Conservation (phyloP, 2,329 filamentous ascomycete genomes). For the Sphaerulina musiva region DNA sequence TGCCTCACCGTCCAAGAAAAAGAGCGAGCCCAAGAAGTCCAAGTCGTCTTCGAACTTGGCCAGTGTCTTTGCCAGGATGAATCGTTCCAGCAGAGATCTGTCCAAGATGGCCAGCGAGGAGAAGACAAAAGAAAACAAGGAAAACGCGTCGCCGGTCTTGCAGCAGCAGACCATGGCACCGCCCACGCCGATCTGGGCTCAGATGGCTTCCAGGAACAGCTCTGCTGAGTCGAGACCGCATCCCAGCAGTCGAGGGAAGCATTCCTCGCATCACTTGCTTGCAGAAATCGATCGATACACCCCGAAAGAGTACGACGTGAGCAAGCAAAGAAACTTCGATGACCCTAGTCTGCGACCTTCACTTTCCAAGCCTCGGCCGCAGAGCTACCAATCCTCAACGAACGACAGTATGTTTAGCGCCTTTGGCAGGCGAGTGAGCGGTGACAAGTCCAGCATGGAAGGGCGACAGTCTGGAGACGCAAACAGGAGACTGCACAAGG, state of each 20-base stretch:
- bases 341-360: slow-evolving; percentile 45
- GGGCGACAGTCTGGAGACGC: slow-evolving; percentile 25
- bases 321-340: slow-evolving; percentile 53
- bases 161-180: slow-evolving; percentile 35
- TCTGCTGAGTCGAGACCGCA: slow-evolving; percentile 27
- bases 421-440: slow-evolving; percentile 28
- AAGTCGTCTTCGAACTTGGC: slow-evolving; percentile 82
- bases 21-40: slow-evolving; percentile 52
- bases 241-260: slow-evolving; percentile 43
- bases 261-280: slow-evolving; percentile 39
- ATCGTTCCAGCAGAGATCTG: slow-evolving; percentile 57
- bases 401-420: slow-evolving; percentile 23
- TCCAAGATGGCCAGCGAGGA: slow-evolving; percentile 47
- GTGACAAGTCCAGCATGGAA: slow-evolving; percentile 23
- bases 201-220: slow-evolving; percentile 51
- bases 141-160: slow-evolving; percentile 63
- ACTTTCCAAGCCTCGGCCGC: slow-evolving; percentile 26
- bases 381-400: slow-evolving; percentile 22
- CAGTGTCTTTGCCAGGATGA: slow-evolving; percentile 65
- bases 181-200: slow-evolving; percentile 69
- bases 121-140: slow-evolving; percentile 83
- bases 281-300: slow-evolving; percentile 55
- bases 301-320: slow-evolving; percentile 53
- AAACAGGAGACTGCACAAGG: slow-evolving; percentile 15
- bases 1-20: slow-evolving; percentile 28